Base-by-base conservation (phyloP, 495 filamentous ascomycete genomes). In the Aspergillus conjunctus region DNA sequence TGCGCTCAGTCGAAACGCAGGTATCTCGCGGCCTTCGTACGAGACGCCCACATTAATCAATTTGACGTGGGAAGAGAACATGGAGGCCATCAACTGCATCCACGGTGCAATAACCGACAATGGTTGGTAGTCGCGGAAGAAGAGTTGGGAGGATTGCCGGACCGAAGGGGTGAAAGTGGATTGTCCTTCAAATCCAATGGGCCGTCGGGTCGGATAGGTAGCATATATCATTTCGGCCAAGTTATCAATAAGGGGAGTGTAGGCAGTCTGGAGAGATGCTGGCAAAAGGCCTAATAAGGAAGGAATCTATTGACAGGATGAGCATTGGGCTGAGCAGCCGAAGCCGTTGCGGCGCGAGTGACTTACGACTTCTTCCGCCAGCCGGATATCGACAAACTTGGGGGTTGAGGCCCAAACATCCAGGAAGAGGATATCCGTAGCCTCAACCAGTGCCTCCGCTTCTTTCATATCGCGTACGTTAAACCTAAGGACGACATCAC, bases 331-430 rank as follows among this genome's bases (percentile, higher is more conserved):
- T 31, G 11, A n/a, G 9, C 5, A 5, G 18, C 44, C 7, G 17
- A 10, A 0, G 18, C 0, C 4, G 15, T 48, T 11, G 5, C n/a
- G 26, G 26, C 17, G 15, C 1, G 8, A 11, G 34, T 15, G 41
- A 76, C 83, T 63, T 71, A 97, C 87, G 58, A 93, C 87, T 64
- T 89, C 87, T 69, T 91, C 83, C 33, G 88, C 78, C 30, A 98
- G 70, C 34, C 92, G 81, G 32, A 98, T 88, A 73, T 98, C 94
- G n/a, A 93, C 91, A 79, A 87, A 93, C 44, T 91, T 80, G 7
- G 87, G 79, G 4, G 87, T 91, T 53, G 90, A 91, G 17, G 88
- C 87, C 94, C 94, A 98, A 4, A 97, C 85, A 71, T 98, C 94
- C 8, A 98, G 74, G 61, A 92, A 85, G 32, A 97, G 82, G 41